Evolutionary conservation across 2,329 filamentous ascomycete genomes (phyloP).

Genomic region (Rhinocladiella mackenziei): DNA sequence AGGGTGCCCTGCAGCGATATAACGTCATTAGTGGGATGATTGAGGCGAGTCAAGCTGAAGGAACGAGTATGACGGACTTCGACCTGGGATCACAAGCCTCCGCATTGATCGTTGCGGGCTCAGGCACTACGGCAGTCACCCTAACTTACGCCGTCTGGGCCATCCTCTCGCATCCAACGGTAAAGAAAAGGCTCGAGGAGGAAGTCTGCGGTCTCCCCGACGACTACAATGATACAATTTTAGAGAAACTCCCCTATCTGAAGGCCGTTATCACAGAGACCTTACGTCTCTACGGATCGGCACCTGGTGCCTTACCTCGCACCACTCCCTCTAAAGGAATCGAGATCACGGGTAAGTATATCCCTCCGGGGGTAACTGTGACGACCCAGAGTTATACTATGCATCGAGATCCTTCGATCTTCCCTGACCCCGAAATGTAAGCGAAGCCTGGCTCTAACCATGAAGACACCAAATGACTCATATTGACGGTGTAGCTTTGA

Average conservation of each 20-base stretch:
- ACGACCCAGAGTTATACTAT: constrained; percentile 53
- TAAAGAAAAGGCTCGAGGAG: constrained; percentile 44
- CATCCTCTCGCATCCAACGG: constrained; percentile 27
- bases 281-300: constrained; percentile 54
- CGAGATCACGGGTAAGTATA: constrained; percentile 37
- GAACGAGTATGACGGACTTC: constrained; percentile 5
- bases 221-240: constrained; percentile 39
- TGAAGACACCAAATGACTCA: no score
- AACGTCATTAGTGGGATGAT: constrained; percentile 11
- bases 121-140: constrained; percentile 50
- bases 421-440: constrained; percentile 43
- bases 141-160: constrained; percentile 49
- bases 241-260: constrained; percentile 52
- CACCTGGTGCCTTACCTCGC: constrained; percentile 54
- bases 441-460: no score
- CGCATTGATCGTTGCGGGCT: constrained; percentile 49
- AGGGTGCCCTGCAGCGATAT: no score
- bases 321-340: constrained; percentile 47
- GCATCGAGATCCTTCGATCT: constrained; percentile 52
- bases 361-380: constrained; percentile 52
- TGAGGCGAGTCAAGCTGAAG: constrained; percentile 3
- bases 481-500: no score
- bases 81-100: constrained; percentile 36
- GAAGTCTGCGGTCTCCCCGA: constrained; percentile 43
- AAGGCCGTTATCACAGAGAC: constrained; percentile 58